Evolutionary conservation across 768 basidiomycete species (phyloP).

Genomic region (Russula emetica): DNA sequence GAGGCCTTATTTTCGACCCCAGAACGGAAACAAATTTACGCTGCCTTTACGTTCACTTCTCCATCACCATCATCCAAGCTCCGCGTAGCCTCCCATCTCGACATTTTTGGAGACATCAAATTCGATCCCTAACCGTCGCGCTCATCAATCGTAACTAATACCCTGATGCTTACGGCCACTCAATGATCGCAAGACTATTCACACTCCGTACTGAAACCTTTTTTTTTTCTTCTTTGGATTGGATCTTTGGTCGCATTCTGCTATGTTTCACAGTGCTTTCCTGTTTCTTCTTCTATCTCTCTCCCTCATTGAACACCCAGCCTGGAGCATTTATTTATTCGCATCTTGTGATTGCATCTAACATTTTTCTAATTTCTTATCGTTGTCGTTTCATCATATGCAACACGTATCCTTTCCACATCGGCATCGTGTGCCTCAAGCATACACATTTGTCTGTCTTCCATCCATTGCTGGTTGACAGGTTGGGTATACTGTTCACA

Average conservation of each 20-base stretch:
- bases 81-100: slow-evolving; percentile 36
- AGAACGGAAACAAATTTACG: slow-evolving; percentile 66
- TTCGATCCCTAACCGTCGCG: slow-evolving; percentile 21
- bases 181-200: slow-evolving; percentile 22
- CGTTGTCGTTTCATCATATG: slow-evolving; percentile 15
- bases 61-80: slow-evolving; percentile 61
- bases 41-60: slow-evolving; percentile 74
- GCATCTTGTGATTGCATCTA: slow-evolving; percentile 22
- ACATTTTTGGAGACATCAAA: slow-evolving; percentile 28
- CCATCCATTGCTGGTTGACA: neutral
- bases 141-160: slow-evolving; percentile 14
- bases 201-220: slow-evolving; percentile 3
- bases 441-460: neutral
- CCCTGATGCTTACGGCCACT: slow-evolving; percentile 16
- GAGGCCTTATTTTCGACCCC: slow-evolving; percentile 57
- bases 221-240: slow-evolving; percentile 17
- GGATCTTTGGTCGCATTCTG: slow-evolving; percentile 18
- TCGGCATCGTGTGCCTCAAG: slow-evolving; percentile 13
- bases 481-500: neutral
- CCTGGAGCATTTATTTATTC: slow-evolving; percentile 27
- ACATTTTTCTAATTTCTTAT: slow-evolving; percentile 4
- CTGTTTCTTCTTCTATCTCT: neutral
- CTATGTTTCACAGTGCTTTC: slow-evolving; percentile 14
- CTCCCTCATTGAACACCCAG: slow-evolving; percentile 10
- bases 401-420: slow-evolving; percentile 20